phyloP scores from a whole-genome alignment of 805 yeast species.

The Yamadazyma insecticola region DNA sequence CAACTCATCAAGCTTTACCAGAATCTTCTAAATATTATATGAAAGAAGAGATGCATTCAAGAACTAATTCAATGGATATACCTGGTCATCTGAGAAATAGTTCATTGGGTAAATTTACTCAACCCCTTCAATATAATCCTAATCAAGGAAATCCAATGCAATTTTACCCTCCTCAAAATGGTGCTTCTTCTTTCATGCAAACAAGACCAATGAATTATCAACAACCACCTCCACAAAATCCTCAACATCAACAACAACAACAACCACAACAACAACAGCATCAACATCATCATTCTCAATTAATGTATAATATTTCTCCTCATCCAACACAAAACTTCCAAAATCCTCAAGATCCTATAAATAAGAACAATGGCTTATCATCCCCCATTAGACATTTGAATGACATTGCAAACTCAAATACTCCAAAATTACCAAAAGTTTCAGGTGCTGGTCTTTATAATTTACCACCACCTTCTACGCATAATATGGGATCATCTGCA shows the following conservation, averaged over 20 bases:
- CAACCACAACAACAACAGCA: conserved; percentile 1
- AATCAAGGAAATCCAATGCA: conserved; percentile 1
- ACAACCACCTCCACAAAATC: conserved; percentile 1
- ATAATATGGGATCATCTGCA: conserved; percentile 12
- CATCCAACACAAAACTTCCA: conserved; percentile 12
- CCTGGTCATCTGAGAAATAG: too few species aligned
- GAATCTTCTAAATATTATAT: conserved; percentile 33
- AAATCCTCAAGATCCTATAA: conserved; percentile 9
- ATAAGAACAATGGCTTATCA: conserved; percentile 18
- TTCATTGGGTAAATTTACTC: background rate
- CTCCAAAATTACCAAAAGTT: conserved; percentile 32
- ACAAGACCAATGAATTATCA: conserved; percentile 1
- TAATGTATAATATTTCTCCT: conserved; percentile 20
- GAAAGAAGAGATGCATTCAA: conserved; percentile 17
- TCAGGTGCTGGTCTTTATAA: conserved; percentile 21
- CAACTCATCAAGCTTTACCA: conserved; percentile 51
- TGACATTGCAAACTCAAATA: conserved; percentile 13
- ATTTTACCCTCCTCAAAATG: too few species aligned
- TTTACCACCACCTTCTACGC: conserved; percentile 22
- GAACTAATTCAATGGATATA: too few species aligned
- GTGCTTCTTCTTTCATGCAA: background rate
- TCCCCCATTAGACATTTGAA: conserved; percentile 26
- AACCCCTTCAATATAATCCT: conserved; percentile 2
- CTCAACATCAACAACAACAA: conserved; percentile 2
- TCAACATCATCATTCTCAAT: conserved; percentile 15